phyloP scores from a whole-genome alignment of 345 rosid genomes.

The rapeseed (Brassica napus) region DNA sequence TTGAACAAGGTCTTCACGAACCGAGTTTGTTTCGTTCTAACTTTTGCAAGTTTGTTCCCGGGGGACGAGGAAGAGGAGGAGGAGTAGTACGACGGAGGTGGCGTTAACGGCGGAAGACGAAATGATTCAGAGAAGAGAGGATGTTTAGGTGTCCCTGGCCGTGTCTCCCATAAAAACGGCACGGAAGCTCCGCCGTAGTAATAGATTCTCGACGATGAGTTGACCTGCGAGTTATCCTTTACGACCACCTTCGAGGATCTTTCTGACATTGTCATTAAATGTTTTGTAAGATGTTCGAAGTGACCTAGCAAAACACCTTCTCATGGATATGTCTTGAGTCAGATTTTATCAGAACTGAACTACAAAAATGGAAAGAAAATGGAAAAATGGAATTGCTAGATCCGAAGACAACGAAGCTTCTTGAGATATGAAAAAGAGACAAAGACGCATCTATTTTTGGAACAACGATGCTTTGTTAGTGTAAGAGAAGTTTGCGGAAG shows the following conservation, averaged over 20 bases:
- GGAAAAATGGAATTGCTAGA: conserved; percentile 12
- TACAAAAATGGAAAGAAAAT: neutral
- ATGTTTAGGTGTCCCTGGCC: conserved; percentile 88
- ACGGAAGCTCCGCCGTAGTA: conserved; percentile 68
- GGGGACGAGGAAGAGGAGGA: conserved; percentile 24
- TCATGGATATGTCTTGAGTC: conserved; percentile 23
- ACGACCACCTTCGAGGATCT: conserved; percentile 57
- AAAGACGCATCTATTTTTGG: conserved; percentile 36
- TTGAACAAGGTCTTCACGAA: conserved; percentile 30
- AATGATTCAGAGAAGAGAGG: conserved; percentile 24
- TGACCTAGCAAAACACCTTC: neutral
- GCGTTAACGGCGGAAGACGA: conserved; percentile 58
- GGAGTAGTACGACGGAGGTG: conserved; percentile 56
- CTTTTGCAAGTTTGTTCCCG: conserved; percentile 9
- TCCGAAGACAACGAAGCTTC: conserved; percentile 41
- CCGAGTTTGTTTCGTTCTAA: conserved; percentile 31
- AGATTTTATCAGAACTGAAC: conserved; percentile 15
- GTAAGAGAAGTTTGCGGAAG: conserved; percentile 44
- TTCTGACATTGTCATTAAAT: conserved; percentile 33
- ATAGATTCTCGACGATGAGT: conserved; percentile 60
- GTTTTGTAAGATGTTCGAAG: neutral
- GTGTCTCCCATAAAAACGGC: conserved; percentile 80
- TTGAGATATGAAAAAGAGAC: conserved; percentile 25
- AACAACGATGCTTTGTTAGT: conserved; percentile 29
- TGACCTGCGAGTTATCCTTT: conserved; percentile 58